Base-by-base conservation (phyloP, 805 yeast genomes). In the Hanseniaspora singularis region DNA sequence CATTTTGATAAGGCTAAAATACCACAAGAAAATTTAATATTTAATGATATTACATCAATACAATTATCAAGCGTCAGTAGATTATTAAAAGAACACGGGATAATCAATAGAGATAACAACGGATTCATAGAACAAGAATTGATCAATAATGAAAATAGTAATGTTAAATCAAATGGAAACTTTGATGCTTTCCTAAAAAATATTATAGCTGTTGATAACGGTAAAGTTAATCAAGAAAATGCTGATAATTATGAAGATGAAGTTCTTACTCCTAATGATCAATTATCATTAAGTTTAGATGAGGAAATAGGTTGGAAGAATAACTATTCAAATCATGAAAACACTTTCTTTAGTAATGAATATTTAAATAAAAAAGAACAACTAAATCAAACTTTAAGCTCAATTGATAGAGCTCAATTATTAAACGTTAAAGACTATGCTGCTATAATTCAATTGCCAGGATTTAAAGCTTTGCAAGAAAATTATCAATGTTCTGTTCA, bases 1-100 rank as follows among this genome's bases (percentile, higher is more conserved):
- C 50, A 48, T 12, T 48, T 48, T 38, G 50, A 48, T 19, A 48
- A 46, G 22, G 50, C 37, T 18, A 28, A 42, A 10, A 42, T 48
- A 27, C 50, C 50, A 9, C 46, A 48, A 24, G 43, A 41, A 31
- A 48, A 38, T 32, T 33, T 33, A 16, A 37, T 43, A 4, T 43
- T 43, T 12, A 43, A 43, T 30, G 40, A 38, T 18, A 20, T 26
- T 5, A 36, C 47, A 7, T 36, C 40, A 4, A 43, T 43, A n/a
- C 40, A 36, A 12, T 28, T 36, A 14, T 43, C 47, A 6, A 43
- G 40, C 23, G 47, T 43, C 11, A 36, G 30, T 16, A 38, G 24
- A 4, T 18, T 43, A 15, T 23, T 43, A 37, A 43, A 27, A 37
- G 40, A 43, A 10, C 40, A 43, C 18, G 47, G 47, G 9, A 43